Conservation (phyloP, 306 rosid species). For the Medicago arabica region DNA sequence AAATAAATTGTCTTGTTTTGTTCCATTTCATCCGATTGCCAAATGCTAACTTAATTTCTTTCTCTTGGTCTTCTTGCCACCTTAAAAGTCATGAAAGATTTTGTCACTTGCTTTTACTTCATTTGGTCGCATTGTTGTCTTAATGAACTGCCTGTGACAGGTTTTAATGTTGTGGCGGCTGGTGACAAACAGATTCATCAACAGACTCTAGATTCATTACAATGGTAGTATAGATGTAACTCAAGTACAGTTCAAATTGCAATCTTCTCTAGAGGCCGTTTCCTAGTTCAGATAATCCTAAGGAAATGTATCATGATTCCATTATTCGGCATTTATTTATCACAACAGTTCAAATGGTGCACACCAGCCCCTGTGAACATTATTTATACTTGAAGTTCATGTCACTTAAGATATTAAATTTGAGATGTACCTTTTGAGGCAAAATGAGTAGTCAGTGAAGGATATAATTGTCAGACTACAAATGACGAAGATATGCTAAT, state of each 20-base stretch:
- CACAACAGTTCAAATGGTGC: constrained; percentile 24
- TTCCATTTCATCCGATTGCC: not conserved
- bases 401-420: not conserved
- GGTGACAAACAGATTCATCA: constrained; percentile 83
- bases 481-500: not conserved
- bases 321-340: constrained; percentile 22
- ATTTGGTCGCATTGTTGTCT: constrained; percentile 20
- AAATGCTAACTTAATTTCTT: not conserved
- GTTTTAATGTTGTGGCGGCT: constrained; percentile 87
- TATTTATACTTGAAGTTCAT: not conserved
- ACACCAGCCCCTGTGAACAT: not conserved
- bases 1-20: not conserved
- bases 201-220: constrained; percentile 70
- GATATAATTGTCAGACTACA: not conserved
- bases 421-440: not conserved
- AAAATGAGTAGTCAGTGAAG: not conserved
- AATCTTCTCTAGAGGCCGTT: constrained; percentile 7
- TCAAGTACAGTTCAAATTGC: not conserved
- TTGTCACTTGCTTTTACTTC: not conserved
- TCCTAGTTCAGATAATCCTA: constrained; percentile 23
- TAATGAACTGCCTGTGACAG: constrained; percentile 48
- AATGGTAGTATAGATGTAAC: constrained; percentile 56
- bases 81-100: not conserved
- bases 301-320: constrained; percentile 4
- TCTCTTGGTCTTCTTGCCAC: constrained; percentile 25